phyloP scores from a whole-genome alignment of 768 basidiomycete species.

The Mrakia frigida region DNA sequence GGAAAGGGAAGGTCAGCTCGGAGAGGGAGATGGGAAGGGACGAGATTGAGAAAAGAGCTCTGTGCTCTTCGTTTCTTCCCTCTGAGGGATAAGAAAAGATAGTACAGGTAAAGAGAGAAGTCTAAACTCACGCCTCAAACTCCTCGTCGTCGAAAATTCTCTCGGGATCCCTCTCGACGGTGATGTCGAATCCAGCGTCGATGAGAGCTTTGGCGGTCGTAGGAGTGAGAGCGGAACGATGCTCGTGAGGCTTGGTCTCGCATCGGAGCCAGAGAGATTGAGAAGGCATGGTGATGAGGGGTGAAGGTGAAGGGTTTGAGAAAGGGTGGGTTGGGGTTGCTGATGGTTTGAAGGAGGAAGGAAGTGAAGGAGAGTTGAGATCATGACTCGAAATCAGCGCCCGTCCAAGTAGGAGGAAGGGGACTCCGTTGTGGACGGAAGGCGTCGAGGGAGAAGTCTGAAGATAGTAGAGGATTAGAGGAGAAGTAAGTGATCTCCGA shows the following conservation, averaged over 20 bases:
- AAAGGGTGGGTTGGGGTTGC: not conserved
- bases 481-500: too few species aligned
- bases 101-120: conserved; percentile 6
- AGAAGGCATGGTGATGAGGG: conserved; percentile 9
- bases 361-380: too few species aligned
- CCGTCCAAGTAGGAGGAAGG: too few species aligned
- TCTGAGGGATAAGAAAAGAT: not conserved
- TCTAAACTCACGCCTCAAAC: conserved; percentile 72
- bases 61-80: not conserved
- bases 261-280: conserved; percentile 78
- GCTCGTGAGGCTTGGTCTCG: conserved; percentile 93
- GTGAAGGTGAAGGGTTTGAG: not conserved
- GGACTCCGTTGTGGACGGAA: too few species aligned
- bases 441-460: too few species aligned
- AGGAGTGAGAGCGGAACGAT: conserved; percentile 86
- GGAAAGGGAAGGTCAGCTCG: conserved; percentile 2
- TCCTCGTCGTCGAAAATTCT: conserved; percentile 90
- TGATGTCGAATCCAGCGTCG: conserved; percentile 81
- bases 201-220: conserved; percentile 82
- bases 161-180: conserved; percentile 87
- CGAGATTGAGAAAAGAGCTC: not conserved
- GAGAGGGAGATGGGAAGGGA: not conserved
- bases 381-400: too few species aligned
- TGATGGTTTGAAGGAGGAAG: not conserved
- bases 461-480: too few species aligned